These are phyloP conservation scores for Brachypodium distachyon DNA, from an alignment of 202 grass and related monocot genomes.

Conservation along the genomic window DNA sequence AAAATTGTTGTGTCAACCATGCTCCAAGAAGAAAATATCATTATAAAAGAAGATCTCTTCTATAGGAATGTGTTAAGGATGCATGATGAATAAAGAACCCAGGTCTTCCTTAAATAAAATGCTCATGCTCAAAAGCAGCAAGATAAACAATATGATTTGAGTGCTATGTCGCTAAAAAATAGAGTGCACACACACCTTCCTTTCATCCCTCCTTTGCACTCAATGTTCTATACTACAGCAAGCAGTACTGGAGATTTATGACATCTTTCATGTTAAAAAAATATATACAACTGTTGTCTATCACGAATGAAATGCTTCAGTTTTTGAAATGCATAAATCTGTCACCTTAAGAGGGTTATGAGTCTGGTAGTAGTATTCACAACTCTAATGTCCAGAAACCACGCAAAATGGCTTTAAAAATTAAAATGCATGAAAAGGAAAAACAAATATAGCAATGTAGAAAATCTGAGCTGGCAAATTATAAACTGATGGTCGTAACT, in stretches of 20 bases:
- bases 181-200: not conserved
- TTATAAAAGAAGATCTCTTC: not conserved
- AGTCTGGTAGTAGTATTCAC: not conserved
- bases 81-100: not conserved
- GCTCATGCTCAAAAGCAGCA: not conserved
- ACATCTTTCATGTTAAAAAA: not conserved
- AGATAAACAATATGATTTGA: not conserved
- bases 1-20: not conserved
- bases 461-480: not conserved
- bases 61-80: not conserved
- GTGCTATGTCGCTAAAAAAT: too few species aligned
- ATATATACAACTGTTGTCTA: not conserved
- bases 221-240: not conserved
- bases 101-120: not conserved
- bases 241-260: not conserved
- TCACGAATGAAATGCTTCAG: not conserved
- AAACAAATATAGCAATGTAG: not conserved
- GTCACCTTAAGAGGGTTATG: not conserved
- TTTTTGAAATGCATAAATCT: not conserved
- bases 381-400: not conserved
- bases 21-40: not conserved
- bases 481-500: not conserved
- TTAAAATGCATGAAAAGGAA: not conserved
- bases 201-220: not conserved
- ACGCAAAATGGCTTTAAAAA: not conserved